Base-by-base conservation (phyloP, 768 basidiomycete genomes). In the Tulasnella calospora region DNA sequence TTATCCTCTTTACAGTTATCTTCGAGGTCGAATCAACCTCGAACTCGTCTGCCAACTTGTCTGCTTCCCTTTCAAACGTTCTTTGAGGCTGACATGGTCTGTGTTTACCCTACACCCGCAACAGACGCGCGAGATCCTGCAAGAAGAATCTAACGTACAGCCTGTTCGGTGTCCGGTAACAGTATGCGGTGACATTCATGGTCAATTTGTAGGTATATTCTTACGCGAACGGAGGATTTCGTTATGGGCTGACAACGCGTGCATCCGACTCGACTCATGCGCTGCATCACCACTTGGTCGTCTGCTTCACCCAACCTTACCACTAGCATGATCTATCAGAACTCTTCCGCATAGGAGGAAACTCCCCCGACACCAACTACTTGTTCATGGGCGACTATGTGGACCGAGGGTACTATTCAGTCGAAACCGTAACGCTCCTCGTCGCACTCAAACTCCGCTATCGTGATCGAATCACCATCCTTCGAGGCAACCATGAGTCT, bases 351-450 rank as follows among this genome's bases (percentile, higher is more conserved):
- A 98, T 99, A 83, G 98, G 98, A 75, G 98, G 98, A 73, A 97
- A 98, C 86, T 97, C 95, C 19, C 98, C 98, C 67, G 96, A 98
- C 85, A 99, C 98, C 81, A 99, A 98, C 86, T 99, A 99, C 85
- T 92, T 99, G 82, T 99, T 99, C 88, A 99, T 99, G 98, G 98
- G 98, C 38, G 98, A 99, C 88, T 99, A 98, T 84, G 98, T 99
- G 82, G 98, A 98, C 87, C 91, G 96, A 83, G 97, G 97, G 27
- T 99, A 98, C 88, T 99, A 98, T 86, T 98, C 96, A 27, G 97
- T 99, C 78, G 98, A 99, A 86, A 99, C 98, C 0, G 96, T 99
- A 81, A 98, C 96, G 17, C 88, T 99, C 10, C 92, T 99, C 73
- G 96, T 99, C 80, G 95, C 98, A 27, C 89, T 99, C 84, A 99